Evolutionary conservation across 2,329 filamentous ascomycete genomes (phyloP), one percentile per base, ranked within the genome.

Genomic region (Pseudocercospora fuligena): DNA sequence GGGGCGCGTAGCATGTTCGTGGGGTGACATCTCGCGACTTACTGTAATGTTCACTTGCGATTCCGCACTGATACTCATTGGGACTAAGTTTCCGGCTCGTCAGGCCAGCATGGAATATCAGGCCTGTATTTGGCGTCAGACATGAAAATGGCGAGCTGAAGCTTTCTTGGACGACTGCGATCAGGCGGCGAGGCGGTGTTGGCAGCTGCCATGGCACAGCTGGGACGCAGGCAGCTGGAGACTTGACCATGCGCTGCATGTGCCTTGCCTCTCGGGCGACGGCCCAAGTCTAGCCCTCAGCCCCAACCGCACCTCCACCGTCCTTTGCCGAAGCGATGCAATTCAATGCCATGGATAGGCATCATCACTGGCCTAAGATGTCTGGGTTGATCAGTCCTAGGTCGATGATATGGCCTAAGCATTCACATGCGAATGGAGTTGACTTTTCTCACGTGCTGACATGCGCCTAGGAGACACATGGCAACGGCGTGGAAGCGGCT

Each of bases 11-110:
- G 56, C 40, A 57, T 43, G 47, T 33, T 57, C 40, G 51, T 58
- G 60, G 60, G 47, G 21, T 29, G n/a, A 60, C n/a, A 62, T 25
- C 25, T 40, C n/a, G 16, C 60, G 31, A 71, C 69, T 63, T 23
- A 71, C 69, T 61, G 63, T 64, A 49, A 71, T 63, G 60, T 60
- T 63, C 25, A 71, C 65, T n/a, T 66, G 66, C n/a, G 60, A 49
- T 7, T 70, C 69, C 31, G 49, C 61, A 40, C 66, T 64, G 61
- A 61, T 61, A 61, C 60, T 60, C 66, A 66, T 64, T 60, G 53
- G 40, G 51, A 31, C 58, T 36, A 16, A 27, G 23, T 29, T 25
- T 53, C 49, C 31, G 23, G 23, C 49, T 40, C 19, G 27, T 40
- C 49, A 57, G 46, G 43, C 21, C 40, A 62, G 60, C 60, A 47